phyloP scores from a whole-genome alignment of 371 early-diverging fungal genomes.

The Dinochytrium kinnereticum region DNA sequence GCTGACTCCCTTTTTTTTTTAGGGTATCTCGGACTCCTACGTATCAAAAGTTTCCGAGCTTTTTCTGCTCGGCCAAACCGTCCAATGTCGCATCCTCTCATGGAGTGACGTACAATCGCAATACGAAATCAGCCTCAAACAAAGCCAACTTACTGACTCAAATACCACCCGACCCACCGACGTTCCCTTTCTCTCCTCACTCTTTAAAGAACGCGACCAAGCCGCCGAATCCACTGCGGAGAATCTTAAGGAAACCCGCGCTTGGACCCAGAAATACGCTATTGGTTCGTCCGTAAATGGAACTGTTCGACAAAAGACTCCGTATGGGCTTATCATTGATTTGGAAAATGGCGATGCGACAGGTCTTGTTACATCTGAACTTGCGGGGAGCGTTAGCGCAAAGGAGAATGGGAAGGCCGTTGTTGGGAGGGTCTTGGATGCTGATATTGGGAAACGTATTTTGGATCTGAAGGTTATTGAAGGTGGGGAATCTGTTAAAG shows the following conservation, averaged over 20 bases:
- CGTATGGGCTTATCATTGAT: constrained; percentile 63
- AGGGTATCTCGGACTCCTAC: constrained; percentile 64
- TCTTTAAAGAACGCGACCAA: constrained; percentile 40
- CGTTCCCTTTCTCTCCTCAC: constrained; percentile 9
- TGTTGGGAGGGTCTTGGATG: constrained; percentile 66
- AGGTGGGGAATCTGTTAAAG: neutral
- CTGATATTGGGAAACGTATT: constrained; percentile 63
- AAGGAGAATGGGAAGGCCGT: constrained; percentile 51
- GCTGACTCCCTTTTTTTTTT: neutral
- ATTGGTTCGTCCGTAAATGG: constrained; percentile 52
- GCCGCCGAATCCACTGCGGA: neutral
- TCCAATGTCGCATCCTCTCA: constrained; percentile 59
- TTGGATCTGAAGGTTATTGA: constrained; percentile 56
- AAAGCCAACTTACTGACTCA: constrained; percentile 41
- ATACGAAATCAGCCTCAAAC: constrained; percentile 65
- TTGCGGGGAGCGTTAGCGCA: constrained; percentile 25
- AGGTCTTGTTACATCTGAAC: constrained; percentile 63
- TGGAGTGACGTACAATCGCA: constrained; percentile 52
- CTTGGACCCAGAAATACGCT: constrained; percentile 26
- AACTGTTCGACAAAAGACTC: constrained; percentile 59
- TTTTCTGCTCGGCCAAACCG: constrained; percentile 66
- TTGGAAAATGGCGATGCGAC: constrained; percentile 51
- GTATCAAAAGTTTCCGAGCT: constrained; percentile 56
- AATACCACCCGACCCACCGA: neutral
- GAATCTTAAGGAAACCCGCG: neutral